phyloP scores from a whole-genome alignment of 768 basidiomycete genomes.

The Dentipellis sp. region DNA sequence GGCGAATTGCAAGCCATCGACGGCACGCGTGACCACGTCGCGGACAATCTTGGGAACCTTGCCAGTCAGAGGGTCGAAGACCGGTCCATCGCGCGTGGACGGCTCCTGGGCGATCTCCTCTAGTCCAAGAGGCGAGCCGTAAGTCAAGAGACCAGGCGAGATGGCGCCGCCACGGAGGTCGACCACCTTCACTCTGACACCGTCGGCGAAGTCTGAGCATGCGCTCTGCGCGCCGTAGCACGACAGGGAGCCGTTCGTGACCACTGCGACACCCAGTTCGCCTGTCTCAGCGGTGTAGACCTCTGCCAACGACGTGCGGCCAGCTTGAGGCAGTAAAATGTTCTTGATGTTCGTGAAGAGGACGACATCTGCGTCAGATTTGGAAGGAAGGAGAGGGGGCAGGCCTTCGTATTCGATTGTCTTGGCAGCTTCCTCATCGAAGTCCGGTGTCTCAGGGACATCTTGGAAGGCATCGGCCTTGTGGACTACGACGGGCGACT shows the following conservation, averaged over 20 bases:
- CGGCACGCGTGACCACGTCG: slow-evolving; percentile 42
- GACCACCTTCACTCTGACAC: slow-evolving; percentile 22
- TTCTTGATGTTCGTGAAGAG: slow-evolving; percentile 57
- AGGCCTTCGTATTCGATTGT: slow-evolving; percentile 64
- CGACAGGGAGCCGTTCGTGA: slow-evolving; percentile 33
- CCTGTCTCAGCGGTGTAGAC: slow-evolving; percentile 24
- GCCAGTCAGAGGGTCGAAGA: slow-evolving; percentile 34
- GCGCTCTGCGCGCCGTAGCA: slow-evolving; percentile 34
- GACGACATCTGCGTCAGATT: slow-evolving; percentile 28
- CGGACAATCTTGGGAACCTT: slow-evolving; percentile 26
- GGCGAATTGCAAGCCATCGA: slow-evolving; percentile 65
- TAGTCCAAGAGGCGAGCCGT: slow-evolving; percentile 56
- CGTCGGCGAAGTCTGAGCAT: slow-evolving; percentile 14
- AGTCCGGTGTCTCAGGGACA: slow-evolving; percentile 56
- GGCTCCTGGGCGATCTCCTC: slow-evolving; percentile 58
- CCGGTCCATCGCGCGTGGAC: slow-evolving; percentile 46
- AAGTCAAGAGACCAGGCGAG: slow-evolving; percentile 53
- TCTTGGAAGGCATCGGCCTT: slow-evolving; percentile 21
- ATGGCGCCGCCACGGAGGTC: slow-evolving; percentile 62
- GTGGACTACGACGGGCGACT: slow-evolving; percentile 19
- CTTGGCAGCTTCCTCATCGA: slow-evolving; percentile 54
- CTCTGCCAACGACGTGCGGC: slow-evolving; percentile 22
- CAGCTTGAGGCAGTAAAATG: slow-evolving; percentile 19
- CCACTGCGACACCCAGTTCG: slow-evolving; percentile 22
- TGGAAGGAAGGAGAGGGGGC: slow-evolving; percentile 51